Conservation (phyloP, 352 stramenopile species). For the Blastocystis sp. region DNA sequence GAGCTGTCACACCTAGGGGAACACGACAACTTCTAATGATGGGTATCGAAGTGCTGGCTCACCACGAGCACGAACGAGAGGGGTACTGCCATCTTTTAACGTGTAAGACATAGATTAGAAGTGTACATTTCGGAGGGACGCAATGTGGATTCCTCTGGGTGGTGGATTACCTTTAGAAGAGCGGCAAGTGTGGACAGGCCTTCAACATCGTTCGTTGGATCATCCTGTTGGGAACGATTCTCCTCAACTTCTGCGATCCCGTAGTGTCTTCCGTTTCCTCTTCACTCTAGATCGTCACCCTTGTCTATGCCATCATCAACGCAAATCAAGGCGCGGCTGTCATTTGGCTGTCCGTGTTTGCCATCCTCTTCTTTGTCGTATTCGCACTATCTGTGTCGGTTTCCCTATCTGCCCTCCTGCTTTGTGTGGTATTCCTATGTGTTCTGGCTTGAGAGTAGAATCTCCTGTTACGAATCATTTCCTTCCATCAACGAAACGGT, state of each 20-base stretch:
- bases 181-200: background rate
- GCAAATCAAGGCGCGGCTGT: background rate
- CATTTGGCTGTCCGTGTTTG: slow-evolving; percentile 37
- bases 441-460: slow-evolving; percentile 19
- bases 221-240: slow-evolving; percentile 28
- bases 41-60: slow-evolving; percentile 61
- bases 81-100: background rate
- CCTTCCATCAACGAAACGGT: slow-evolving; percentile 14
- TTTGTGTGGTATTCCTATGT: slow-evolving; percentile 1
- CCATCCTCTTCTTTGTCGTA: slow-evolving; percentile 33
- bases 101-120: slow-evolving; percentile 18
- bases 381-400: slow-evolving; percentile 32
- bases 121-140: slow-evolving; percentile 55
- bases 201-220: slow-evolving; percentile 58
- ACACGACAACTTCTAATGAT: slow-evolving; percentile 33
- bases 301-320: slow-evolving; percentile 17
- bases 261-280: background rate
- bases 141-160: background rate
- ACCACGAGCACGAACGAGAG: slow-evolving; percentile 46
- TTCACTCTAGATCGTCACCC: slow-evolving; percentile 17
- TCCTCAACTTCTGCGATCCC: slow-evolving; percentile 56
- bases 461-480: slow-evolving; percentile 34
- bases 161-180: slow-evolving; percentile 7
- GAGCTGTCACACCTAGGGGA: background rate
- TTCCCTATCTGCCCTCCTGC: background rate